Evolutionary conservation across 148 eudicot species (phyloP).

Genomic region (Suaeda aralocaspica): DNA sequence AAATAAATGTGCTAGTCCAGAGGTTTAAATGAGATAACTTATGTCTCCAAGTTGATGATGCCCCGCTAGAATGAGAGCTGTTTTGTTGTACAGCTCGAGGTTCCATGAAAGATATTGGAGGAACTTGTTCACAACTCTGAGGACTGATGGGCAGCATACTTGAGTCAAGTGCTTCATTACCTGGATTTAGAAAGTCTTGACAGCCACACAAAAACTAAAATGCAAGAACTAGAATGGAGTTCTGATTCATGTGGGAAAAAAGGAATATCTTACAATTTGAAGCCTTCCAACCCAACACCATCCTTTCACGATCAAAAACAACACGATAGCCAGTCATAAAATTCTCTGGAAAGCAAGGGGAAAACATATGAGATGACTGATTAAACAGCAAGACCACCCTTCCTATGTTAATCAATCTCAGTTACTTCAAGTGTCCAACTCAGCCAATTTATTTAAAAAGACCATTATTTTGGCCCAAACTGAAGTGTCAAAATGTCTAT

Average conservation of each 20-base stretch:
- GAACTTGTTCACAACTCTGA: slow-evolving; percentile 26
- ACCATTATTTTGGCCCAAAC: too few relatives aligned
- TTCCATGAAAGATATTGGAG: slow-evolving; percentile 43
- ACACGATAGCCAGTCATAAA: slow-evolving; percentile 85
- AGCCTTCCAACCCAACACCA: slow-evolving; percentile 74
- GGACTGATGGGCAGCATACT: slow-evolving; percentile 43
- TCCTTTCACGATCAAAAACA: slow-evolving; percentile 73
- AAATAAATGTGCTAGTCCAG: slow-evolving; percentile 21
- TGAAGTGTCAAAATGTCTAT: too few relatives aligned
- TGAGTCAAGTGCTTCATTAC: slow-evolving; percentile 41
- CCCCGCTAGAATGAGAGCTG: slow-evolving; percentile 16
- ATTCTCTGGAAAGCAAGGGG: slow-evolving; percentile 51
- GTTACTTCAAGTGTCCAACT: too few relatives aligned
- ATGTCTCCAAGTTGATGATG: slow-evolving; percentile 21
- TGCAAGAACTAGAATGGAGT: not conserved
- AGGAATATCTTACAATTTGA: slow-evolving; percentile 59
- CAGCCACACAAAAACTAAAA: slow-evolving; percentile 14
- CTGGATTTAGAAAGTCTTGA: slow-evolving; percentile 21
- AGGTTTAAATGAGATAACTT: slow-evolving; percentile 6
- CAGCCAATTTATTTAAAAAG: too few relatives aligned
- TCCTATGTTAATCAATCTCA: too few relatives aligned
- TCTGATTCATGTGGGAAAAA: not conserved
- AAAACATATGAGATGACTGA: not conserved
- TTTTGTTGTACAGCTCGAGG: slow-evolving; percentile 52
- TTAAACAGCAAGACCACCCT: not conserved